Base-by-base conservation (phyloP, 2,329 filamentous ascomycete genomes). In the Coccinonectria pachysandricola region DNA sequence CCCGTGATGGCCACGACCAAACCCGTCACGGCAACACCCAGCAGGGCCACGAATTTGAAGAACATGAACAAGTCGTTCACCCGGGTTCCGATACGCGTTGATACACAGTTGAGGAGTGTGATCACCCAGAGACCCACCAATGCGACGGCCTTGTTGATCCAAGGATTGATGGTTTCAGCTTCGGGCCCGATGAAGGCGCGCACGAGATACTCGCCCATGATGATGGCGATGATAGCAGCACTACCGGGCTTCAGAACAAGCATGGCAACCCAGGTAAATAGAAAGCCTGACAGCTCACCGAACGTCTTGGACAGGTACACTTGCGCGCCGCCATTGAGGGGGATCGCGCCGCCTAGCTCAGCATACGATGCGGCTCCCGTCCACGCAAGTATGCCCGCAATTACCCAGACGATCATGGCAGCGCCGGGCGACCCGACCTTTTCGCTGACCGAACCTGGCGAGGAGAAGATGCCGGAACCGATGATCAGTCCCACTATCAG, bases 161-260 rank as follows among this genome's bases (percentile, higher is more conserved):
- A 96, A 2, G 76, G 72, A 48, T 74, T 91, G 29, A 86, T 70
- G 13, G 75, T 75, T 45, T 82, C 77, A 3, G 82, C 82, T 31
- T 94, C 84, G n/a, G 86, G 76, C 7, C 87, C 87, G 32, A 93
- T 79, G 21, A 81, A 69, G 9, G 86, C 87, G 23, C 86, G 71
- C 27, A 95, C 84, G n/a, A 94, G 63, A 50, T 98, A 98, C 57
- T 98, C 91, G 21, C 91, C 91, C 65, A 96, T 95, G 47, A 98
- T 95, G 42, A 98, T 95, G 39, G 88, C 72, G 39, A 98, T 85
- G 49, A 98, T 98, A 35, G 91, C 91, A 7, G 86, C 79, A 19
- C 83, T 82, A 3, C 91, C 91, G 1, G 91, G 91, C 59, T 95
- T 96, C 35, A 98, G 64, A 8, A 98, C 91, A 34, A 91, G 71